Percentiles rank a stretch among this genome's conserved stretches.
These are phyloP conservation scores for Scleroderma bovista DNA, from an alignment of 768 basidiomycete species.

Conservation along the genomic window DNA sequence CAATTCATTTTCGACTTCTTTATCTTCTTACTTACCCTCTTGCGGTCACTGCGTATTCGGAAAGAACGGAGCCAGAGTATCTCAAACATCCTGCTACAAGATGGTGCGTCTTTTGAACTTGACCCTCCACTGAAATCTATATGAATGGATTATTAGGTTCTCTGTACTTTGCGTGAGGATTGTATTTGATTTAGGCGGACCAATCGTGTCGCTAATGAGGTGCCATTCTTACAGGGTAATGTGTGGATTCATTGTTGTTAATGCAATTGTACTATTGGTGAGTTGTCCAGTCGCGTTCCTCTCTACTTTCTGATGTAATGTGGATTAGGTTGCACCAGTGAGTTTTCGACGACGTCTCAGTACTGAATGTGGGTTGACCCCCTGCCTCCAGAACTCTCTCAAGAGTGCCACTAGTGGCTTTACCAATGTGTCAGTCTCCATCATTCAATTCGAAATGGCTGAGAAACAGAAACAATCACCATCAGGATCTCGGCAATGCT, in stretches of 20 bases:
- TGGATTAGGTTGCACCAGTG: too few species aligned
- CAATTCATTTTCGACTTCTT: conserved; percentile 16
- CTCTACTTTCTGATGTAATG: too few species aligned
- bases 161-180: conserved; percentile 10
- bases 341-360: too few species aligned
- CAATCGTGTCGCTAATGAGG: background rate
- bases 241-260: conserved; percentile 3
- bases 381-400: background rate
- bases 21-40: conserved; percentile 18
- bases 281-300: too few species aligned
- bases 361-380: background rate
- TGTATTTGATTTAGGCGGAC: background rate
- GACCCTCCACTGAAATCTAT: background rate
- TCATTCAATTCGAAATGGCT: too few species aligned
- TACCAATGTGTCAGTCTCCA: too few species aligned
- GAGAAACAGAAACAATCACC: too few species aligned
- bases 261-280: too few species aligned
- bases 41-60: conserved; percentile 7
- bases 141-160: conserved; percentile 5
- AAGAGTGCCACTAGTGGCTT: background rate
- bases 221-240: conserved; percentile 7
- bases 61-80: background rate
- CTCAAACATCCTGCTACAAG: conserved; percentile 9
- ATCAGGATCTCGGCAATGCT: too few species aligned
- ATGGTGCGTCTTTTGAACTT: conserved; percentile 1